Evolutionary conservation across 1,284 basidiomycete species (phyloP).

Genomic region (Moesziomyces antarcticus): DNA sequence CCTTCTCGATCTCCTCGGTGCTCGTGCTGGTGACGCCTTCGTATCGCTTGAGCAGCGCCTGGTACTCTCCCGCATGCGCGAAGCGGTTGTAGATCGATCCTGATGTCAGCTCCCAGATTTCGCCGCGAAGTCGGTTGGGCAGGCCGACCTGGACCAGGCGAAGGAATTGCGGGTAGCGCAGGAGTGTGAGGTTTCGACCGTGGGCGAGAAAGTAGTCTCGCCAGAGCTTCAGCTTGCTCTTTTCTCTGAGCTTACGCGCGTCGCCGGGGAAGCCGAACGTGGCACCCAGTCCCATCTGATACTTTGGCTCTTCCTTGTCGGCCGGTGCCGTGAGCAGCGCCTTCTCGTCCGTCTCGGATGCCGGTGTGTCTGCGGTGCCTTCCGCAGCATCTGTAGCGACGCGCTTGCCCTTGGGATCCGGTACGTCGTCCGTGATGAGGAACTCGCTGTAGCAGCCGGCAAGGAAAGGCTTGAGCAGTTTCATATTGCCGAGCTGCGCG

Average conservation of each 20-base stretch:
- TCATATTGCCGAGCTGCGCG: constrained; percentile 80
- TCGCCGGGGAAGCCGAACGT: constrained; percentile 68
- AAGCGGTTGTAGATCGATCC: constrained; percentile 91
- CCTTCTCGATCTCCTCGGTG: constrained; percentile 99
- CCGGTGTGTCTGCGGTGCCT: constrained; percentile 11
- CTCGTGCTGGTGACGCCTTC: constrained; percentile 83
- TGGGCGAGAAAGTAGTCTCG: constrained; percentile 80
- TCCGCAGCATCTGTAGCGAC: constrained; percentile 46
- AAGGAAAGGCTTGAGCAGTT: constrained; percentile 87
- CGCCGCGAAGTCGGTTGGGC: constrained; percentile 92
- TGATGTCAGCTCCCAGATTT: constrained; percentile 97
- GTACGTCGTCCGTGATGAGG: constrained; percentile 72
- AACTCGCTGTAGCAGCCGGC: constrained; percentile 94
- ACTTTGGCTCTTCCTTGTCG: constrained; percentile 38
- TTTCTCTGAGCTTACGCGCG: constrained; percentile 75
- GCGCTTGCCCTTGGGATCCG: constrained; percentile 69
- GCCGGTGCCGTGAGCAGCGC: constrained; percentile 7
- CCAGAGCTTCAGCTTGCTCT: constrained; percentile 98
- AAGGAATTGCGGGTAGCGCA: constrained; percentile 96
- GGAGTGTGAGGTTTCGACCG: constrained; percentile 87
- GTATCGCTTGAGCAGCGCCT: constrained; percentile 81
- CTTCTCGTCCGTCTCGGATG: constrained; percentile 20
- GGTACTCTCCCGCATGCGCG: constrained; percentile 85
- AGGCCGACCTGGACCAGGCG: constrained; percentile 96
- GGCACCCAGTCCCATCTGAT: constrained; percentile 61